Evolutionary conservation across 2,329 filamentous ascomycete species (phyloP).

Genomic region (Exophiala sideris): DNA sequence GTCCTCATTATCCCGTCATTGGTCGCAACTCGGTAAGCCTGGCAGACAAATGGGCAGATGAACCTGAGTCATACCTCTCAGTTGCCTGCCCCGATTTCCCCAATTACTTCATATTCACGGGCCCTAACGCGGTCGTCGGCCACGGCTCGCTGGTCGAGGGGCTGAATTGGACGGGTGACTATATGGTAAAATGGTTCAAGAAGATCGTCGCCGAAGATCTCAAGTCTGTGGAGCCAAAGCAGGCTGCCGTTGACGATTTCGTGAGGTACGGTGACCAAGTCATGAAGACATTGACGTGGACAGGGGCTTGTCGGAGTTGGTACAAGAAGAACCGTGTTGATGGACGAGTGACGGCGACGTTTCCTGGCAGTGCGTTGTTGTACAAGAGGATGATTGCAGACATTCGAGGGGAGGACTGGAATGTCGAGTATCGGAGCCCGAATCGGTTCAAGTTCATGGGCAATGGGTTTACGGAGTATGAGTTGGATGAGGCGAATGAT

Average conservation of each 20-base stretch:
- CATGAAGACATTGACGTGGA: slow-evolving; percentile 48
- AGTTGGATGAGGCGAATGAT: slow-evolving; percentile 28
- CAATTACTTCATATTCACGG: slow-evolving; percentile 35
- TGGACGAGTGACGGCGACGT: slow-evolving; percentile 45
- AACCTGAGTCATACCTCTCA: slow-evolving; percentile 30
- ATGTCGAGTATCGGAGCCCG: slow-evolving; percentile 41
- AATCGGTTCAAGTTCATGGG: slow-evolving; percentile 50
- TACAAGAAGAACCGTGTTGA: slow-evolving; percentile 47
- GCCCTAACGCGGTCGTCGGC: slow-evolving; percentile 29
- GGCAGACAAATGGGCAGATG: slow-evolving; percentile 29
- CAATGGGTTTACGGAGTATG: slow-evolving; percentile 43
- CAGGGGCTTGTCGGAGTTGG: slow-evolving; percentile 38
- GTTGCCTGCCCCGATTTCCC: slow-evolving; percentile 29
- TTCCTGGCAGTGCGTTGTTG: slow-evolving; percentile 41
- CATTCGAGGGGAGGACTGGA: slow-evolving; percentile 29
- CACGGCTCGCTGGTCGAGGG: slow-evolving; percentile 30
- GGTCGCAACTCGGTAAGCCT: slow-evolving; percentile 31
- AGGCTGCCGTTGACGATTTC: slow-evolving; percentile 47
- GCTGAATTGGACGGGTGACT: slow-evolving; percentile 29
- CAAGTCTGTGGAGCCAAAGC: slow-evolving; percentile 37
- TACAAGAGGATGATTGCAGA: slow-evolving; percentile 36
- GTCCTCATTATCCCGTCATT: slow-evolving; percentile 35
- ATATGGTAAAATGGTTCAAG: slow-evolving; percentile 32
- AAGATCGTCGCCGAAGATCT: slow-evolving; percentile 35
- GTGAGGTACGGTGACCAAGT: slow-evolving; percentile 47